Base-by-base conservation (phyloP, 495 filamentous ascomycete genomes). In the Recurvomyces mirabilis region DNA sequence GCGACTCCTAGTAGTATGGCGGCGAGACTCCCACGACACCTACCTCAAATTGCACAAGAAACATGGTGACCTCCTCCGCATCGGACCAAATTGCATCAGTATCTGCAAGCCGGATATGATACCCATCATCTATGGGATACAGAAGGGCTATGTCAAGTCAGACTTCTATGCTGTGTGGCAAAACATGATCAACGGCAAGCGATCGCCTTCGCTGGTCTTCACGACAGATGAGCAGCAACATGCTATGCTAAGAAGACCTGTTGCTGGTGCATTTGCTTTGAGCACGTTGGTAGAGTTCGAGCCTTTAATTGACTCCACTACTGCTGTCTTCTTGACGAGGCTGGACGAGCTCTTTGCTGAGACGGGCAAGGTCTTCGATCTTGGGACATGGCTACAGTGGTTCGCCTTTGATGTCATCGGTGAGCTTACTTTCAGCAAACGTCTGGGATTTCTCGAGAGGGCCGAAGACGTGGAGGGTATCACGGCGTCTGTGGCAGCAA, bases 341-440 rank as follows among this genome's bases (percentile, higher is more conserved):
- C 41, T 53, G 22, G 46, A 55, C 43, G 38, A 55, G 7, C 55
- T 55, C 5, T 66, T 65, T 47, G 46, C 47, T 1, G 34, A 38
- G 4, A 56, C 56, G 0, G 47, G 38, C 1, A 61, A 52, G 21
- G 19, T 49, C 3, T 66, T 56, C 17, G 59, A 63, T 26, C 48
- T 66, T 1, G 60, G 59, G 14, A 44, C 62, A 13, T 72, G 65
- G 67, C 40, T 72, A 23, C 63, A 67, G 48, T 68, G 53, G 39
- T 74, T 65, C 48, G 68, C 68, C 2, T 70, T 63, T 43, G 68
- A 71, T 53, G 63, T 64, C 19, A 65, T 67, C 14, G 60, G 61
- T n/a, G 58, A 60, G 28, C 48, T 68, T 13, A 63, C 60, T 10
- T 69, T 71, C 41, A 54, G 55, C 6, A 56, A 57, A 22, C 54